Percentiles rank a stretch among this genome's conserved stretches.
These are phyloP conservation scores for Coprinopsis strossmayeri DNA, from an alignment of 768 basidiomycete genomes.

Conservation along the genomic window DNA sequence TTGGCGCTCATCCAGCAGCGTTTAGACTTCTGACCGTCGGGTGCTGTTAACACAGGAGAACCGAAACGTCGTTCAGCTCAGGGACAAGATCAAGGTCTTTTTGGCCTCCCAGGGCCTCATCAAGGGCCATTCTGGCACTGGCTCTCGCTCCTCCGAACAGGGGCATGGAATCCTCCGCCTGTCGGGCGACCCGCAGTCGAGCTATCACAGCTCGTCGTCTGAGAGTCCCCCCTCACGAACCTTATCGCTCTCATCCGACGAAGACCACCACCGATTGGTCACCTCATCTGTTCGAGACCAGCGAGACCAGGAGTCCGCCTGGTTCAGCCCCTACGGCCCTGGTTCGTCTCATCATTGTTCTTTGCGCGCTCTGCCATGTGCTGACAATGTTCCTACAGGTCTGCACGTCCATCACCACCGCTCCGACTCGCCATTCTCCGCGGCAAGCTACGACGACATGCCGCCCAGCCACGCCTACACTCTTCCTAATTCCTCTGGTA, in stretches of 20 bases:
- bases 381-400: slow-evolving; percentile 13
- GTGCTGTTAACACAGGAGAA: slow-evolving; percentile 44
- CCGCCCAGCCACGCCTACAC: slow-evolving; percentile 10
- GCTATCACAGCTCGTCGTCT: slow-evolving; percentile 32
- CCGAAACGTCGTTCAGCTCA: slow-evolving; percentile 57
- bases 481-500: slow-evolving; percentile 27
- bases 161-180: slow-evolving; percentile 46
- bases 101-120: slow-evolving; percentile 84
- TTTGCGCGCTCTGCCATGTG: not conserved
- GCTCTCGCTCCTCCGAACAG: slow-evolving; percentile 49
- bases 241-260: slow-evolving; percentile 18
- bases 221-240: slow-evolving; percentile 27
- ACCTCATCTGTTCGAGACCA: slow-evolving; percentile 20
- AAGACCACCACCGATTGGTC: slow-evolving; percentile 12
- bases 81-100: slow-evolving; percentile 75
- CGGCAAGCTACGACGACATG: slow-evolving; percentile 13
- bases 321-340: slow-evolving; percentile 6
- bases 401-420: slow-evolving; percentile 13
- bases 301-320: slow-evolving; percentile 7
- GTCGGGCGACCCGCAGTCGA: slow-evolving; percentile 34
- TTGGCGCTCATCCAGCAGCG: not conserved
- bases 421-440: slow-evolving; percentile 18
- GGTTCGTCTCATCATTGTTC: not conserved
- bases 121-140: slow-evolving; percentile 77
- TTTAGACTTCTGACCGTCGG: slow-evolving; percentile 8